Base-by-base conservation (phyloP, 768 basidiomycete species). In the Goffeauzyma gilvescens region DNA sequence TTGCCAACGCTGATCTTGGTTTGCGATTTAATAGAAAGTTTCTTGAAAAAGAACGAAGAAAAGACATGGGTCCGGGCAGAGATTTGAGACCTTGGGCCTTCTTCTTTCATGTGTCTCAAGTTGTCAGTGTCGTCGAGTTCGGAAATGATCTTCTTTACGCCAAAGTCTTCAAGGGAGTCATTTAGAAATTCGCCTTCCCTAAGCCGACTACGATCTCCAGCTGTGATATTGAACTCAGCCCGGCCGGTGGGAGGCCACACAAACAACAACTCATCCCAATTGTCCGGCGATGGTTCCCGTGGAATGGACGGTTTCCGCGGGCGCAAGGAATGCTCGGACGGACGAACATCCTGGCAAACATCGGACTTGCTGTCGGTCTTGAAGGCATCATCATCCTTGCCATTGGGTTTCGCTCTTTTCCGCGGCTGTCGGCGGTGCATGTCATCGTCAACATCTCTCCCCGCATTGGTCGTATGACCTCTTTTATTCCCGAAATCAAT, bases 31-130 rank as follows among this genome's bases (percentile, higher is more conserved):
- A 72, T 71, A 45, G 78, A 78, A 21, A 98, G 65, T 63, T 93
- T 90, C 68, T 89, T 84, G 69, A 89, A 96, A 65, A 98, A 96
- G 66, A 95, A 98, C 0, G 89, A 89, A 61, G 79, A 96, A 68
- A 96, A 96, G 4, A 96, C 72, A 55, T 95, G 79, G 1, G 89
- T 70, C n/a, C n/a, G n/a, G n/a, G n/a, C n/a, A n/a, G n/a, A n/a
- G n/a, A n/a, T n/a, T n/a, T n/a, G n/a, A 51, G 81, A 72, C 2
- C 76, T 71, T 2, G 75, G 81, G 4, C 82, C 64, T 13, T 69
- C 69, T 2, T 78, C 76, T 48, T 78, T 58, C 20, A 41, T n/a
- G 12, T 10, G 10, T n/a, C n/a, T n/a, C n/a, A n/a, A n/a, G n/a
- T n/a, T n/a, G n/a, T n/a, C n/a, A n/a, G n/a, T 31, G 1, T 33